phyloP scores from a whole-genome alignment of 768 basidiomycete genomes.

The Myochromella boudieri region DNA sequence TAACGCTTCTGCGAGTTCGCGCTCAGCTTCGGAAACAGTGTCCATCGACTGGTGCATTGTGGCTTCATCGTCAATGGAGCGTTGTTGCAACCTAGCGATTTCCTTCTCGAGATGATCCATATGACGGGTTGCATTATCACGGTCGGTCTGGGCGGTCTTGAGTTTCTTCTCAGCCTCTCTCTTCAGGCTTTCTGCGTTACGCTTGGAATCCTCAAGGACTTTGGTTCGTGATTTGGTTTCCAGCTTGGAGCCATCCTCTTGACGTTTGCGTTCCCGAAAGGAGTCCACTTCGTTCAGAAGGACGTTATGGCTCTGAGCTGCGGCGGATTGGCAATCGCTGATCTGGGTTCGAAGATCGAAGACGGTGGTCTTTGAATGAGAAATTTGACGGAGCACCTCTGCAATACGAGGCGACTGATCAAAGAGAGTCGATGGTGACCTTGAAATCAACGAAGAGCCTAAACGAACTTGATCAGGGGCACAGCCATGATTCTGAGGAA shows the following conservation, averaged over 20 bases:
- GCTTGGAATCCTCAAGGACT: conserved; percentile 81
- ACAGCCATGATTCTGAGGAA: conserved; percentile 26
- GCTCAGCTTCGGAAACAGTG: conserved; percentile 50
- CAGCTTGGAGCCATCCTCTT: conserved; percentile 75
- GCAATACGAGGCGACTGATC: conserved; percentile 72
- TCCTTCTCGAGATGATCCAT: conserved; percentile 62
- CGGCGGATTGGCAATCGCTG: conserved; percentile 53
- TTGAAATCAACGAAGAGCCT: conserved; percentile 31
- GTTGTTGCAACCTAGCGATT: conserved; percentile 54
- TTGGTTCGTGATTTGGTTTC: conserved; percentile 87
- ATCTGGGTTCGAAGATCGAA: conserved; percentile 72
- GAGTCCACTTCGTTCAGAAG: conserved; percentile 76
- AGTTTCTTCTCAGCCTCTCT: conserved; percentile 89
- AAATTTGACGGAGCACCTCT: conserved; percentile 76
- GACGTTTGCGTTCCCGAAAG: conserved; percentile 71
- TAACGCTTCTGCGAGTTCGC: conserved; percentile 51
- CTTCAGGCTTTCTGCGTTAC: conserved; percentile 75
- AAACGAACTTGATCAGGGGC: conserved; percentile 28
- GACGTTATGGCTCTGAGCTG: conserved; percentile 57
- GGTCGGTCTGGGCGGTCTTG: conserved; percentile 61
- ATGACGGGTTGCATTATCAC: conserved; percentile 60
- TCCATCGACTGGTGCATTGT: conserved; percentile 44
- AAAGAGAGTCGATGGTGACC: conserved; percentile 42
- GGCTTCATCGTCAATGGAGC: conserved; percentile 54
- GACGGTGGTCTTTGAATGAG: conserved; percentile 57